These are phyloP conservation scores for Jacaranda copaia DNA, from an alignment of 257 asterid genomes.

Conservation along the genomic window DNA sequence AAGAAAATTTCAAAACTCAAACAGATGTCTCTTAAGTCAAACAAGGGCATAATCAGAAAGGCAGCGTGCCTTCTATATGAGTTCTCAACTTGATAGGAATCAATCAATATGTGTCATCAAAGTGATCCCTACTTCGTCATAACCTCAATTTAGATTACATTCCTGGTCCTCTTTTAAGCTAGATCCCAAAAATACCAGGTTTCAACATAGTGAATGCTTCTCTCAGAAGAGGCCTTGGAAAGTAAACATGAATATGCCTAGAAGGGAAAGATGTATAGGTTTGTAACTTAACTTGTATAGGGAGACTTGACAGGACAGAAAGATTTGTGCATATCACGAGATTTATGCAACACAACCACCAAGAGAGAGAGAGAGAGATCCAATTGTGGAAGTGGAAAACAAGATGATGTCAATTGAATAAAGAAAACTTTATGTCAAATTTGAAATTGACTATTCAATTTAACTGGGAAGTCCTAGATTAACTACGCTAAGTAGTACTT, in stretches of 20 bases:
- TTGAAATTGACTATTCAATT: background rate
- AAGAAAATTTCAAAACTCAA: background rate
- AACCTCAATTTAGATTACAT: background rate
- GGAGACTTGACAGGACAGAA: background rate
- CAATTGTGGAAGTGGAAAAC: background rate
- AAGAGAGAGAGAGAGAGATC: background rate
- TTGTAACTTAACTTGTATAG: background rate
- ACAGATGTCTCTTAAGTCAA: conserved; percentile 10
- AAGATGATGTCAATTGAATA: background rate
- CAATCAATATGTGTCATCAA: background rate
- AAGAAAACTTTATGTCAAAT: background rate
- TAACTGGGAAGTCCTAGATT: conserved; percentile 8
- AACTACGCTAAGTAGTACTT: background rate
- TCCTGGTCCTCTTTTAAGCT: conserved; percentile 5
- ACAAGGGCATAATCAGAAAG: background rate
- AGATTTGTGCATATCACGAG: background rate
- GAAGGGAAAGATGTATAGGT: conserved; percentile 3
- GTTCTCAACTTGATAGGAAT: conserved; percentile 3
- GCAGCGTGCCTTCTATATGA: background rate
- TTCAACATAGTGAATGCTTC: conserved; percentile 14
- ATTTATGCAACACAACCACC: background rate
- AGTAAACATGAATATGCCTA: background rate
- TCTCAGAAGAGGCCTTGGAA: background rate
- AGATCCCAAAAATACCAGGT: background rate
- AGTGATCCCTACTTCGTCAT: conserved; percentile 1